Evolutionary conservation across 2,329 filamentous ascomycete species (phyloP), one percentile per base, ranked within the genome.

Genomic region (Aspergillus floridensis): DNA sequence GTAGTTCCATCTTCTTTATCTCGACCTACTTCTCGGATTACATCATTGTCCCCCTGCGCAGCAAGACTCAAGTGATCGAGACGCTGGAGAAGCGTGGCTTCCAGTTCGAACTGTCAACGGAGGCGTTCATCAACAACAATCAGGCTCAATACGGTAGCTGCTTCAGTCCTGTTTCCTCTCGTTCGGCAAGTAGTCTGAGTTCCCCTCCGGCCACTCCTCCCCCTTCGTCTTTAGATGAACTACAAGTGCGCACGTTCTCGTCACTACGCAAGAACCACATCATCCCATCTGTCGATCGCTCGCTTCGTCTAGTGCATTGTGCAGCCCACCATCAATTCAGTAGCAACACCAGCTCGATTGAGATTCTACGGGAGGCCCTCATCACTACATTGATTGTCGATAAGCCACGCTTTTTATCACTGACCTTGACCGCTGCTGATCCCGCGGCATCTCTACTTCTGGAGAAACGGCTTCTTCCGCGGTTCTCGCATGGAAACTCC

Each of bases 21-120:
- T 97, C 93, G 3, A 97, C 92, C 32, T 99, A 98, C 77, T 98
- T 96, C 77, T 95, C 91, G 35, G 93, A 99, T 78, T 98, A 96
- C 76, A 96, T 99, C 68, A 84, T 98, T 38, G 92, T 97, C 1
- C 93, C 95, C 0, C 83, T 83, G 56, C 90, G 88, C 71, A 87
- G 89, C 69, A 87, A 89, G 53, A 79, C 84, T 26, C 88, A 87
- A 44, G 93, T 98, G 51, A 86, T 92, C 35, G 82, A 87, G 59
- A 89, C 92, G 0, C 81, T 98, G 5, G 82, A 93, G 60, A 85
- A 87, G 19, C 86, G 89, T 50, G 92, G 92, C 1, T 97, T 97
- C 71, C 87, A 89, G 67, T 93, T 97, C 67, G 89, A 92, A 63
- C 87, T 89, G 63, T 74, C 81, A 54, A 84, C 85, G 56, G 85